Evolutionary conservation across 1,139 yeast species (phyloP).

Genomic region (Suhomyces taliae): DNA sequence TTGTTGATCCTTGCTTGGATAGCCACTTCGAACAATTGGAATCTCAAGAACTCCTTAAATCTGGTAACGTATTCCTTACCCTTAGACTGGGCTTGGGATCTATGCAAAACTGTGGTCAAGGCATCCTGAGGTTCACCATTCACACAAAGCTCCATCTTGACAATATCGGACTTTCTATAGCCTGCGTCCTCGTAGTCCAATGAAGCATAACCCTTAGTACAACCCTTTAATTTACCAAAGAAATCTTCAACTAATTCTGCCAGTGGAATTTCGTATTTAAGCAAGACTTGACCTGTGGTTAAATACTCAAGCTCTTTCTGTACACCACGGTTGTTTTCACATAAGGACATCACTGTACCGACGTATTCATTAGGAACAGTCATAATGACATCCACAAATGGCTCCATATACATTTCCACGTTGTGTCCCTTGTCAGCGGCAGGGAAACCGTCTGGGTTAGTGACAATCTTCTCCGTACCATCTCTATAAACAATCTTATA

Average conservation of each 20-base stretch:
- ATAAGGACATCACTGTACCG: constrained; percentile 81
- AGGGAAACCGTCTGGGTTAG: constrained; percentile 94
- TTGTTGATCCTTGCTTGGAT: constrained; percentile 89
- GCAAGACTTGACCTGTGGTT: constrained; percentile 76
- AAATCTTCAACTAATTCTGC: constrained; percentile 92
- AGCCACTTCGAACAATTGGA: constrained; percentile 88
- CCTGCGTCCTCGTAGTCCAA: constrained; percentile 95
- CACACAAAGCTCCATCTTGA: constrained; percentile 83
- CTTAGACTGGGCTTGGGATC: constrained; percentile 65
- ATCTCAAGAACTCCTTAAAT: constrained; percentile 74
- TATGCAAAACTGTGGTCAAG: constrained; percentile 84
- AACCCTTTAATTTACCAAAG: constrained; percentile 88
- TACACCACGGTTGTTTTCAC: constrained; percentile 80
- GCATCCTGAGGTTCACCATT: constrained; percentile 94
- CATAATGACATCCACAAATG: constrained; percentile 87
- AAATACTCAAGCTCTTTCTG: constrained; percentile 79
- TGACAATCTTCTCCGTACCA: constrained; percentile 64
- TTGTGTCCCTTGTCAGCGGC: constrained; percentile 45
- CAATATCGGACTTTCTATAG: constrained; percentile 73
- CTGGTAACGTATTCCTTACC: constrained; percentile 83
- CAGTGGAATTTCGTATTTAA: constrained; percentile 79
- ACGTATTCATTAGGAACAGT: constrained; percentile 87
- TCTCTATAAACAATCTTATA: constrained; percentile 67
- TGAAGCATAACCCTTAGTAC: constrained; percentile 90
- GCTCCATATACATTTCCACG: constrained; percentile 71